Evolutionary conservation across 331 rosid species (phyloP).

Genomic region (Pyracantha coccinea): DNA sequence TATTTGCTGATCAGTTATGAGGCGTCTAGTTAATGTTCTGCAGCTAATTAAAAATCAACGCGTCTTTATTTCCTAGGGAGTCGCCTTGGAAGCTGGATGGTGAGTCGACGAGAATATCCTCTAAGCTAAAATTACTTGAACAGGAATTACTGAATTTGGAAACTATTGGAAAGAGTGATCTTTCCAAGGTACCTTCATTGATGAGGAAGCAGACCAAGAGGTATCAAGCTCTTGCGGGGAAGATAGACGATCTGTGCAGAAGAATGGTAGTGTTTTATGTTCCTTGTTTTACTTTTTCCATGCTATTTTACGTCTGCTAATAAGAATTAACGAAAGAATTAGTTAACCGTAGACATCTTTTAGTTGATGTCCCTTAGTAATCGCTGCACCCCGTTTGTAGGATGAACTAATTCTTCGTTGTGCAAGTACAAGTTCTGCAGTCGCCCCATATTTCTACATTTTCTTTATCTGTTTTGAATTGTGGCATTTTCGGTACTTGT

Average conservation of each 20-base stretch:
- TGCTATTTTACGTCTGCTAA: neutral
- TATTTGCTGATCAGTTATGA: conserved; percentile 12
- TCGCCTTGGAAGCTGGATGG: conserved; percentile 94
- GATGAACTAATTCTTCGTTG: too few species aligned
- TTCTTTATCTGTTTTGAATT: too few species aligned
- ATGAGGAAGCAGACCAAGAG: conserved; percentile 84
- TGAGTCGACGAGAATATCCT: conserved; percentile 62
- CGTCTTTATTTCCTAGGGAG: conserved; percentile 42
- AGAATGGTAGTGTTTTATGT: conserved; percentile 48
- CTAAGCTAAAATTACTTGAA: conserved; percentile 75
- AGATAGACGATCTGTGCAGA: conserved; percentile 74
- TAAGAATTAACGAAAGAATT: neutral
- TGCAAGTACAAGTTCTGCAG: too few species aligned
- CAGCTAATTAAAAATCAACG: conserved; percentile 25
- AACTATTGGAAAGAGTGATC: conserved; percentile 49
- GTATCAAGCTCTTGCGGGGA: conserved; percentile 72
- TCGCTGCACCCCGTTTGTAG: too few species aligned
- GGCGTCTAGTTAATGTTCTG: conserved; percentile 2
- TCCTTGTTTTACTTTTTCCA: conserved; percentile 1
- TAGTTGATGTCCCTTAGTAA: too few species aligned
- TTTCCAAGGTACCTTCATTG: conserved; percentile 50
- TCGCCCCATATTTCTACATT: too few species aligned
- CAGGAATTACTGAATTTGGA: conserved; percentile 68
- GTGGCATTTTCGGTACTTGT: neutral
- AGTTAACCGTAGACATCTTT: too few species aligned